Evolutionary conservation across 148 eudicot species (phyloP).

Genomic region (Chenopodium album): DNA sequence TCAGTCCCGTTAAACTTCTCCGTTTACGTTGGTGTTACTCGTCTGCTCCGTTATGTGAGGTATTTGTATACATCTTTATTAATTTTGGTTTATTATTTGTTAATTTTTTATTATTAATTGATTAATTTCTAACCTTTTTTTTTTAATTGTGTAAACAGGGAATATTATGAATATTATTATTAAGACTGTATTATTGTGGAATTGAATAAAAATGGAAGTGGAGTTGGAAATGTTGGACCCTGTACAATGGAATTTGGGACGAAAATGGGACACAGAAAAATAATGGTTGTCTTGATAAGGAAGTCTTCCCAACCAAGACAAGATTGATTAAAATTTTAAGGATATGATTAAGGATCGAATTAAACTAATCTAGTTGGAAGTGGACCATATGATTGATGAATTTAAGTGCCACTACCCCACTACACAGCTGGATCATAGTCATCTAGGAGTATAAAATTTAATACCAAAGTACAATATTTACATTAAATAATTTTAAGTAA

Average conservation of each 20-base stretch:
- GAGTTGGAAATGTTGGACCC: conserved; percentile 14
- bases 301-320: background rate
- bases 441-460: background rate
- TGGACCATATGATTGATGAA: conserved; percentile 8
- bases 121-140: background rate
- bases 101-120: background rate
- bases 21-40: conserved; percentile 22
- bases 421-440: conserved; percentile 19
- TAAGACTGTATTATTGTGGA: background rate
- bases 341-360: background rate
- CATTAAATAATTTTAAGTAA: too few relatives aligned
- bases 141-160: background rate
- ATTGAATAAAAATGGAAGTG: background rate
- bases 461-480: too few relatives aligned
- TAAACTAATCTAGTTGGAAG: background rate
- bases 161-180: background rate
- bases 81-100: background rate
- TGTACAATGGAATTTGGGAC: conserved; percentile 14
- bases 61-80: background rate
- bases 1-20: conserved; percentile 12
- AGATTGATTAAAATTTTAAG: background rate
- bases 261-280: conserved; percentile 13
- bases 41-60: conserved; percentile 19
- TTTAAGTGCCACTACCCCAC: background rate
- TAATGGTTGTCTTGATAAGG: background rate